A percentile compares a stretch with the other conserved stretches of the same genome.
Evolutionary conservation across 371 early-diverging fungal species (phyloP).

Genomic region (Basidiobolus meristosporus): DNA sequence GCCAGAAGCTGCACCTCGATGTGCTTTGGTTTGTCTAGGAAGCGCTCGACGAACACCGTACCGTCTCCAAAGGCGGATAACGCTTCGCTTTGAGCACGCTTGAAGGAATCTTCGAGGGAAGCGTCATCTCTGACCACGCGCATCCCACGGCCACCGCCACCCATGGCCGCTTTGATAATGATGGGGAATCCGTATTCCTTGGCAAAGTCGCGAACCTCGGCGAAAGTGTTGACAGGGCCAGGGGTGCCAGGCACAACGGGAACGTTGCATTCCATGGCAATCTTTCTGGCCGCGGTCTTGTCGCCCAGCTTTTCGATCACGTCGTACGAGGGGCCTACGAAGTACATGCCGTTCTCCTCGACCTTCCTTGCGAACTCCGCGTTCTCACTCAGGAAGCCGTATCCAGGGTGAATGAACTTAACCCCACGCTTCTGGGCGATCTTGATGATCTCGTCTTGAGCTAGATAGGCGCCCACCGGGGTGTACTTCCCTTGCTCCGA

Average conservation of each 20-base stretch:
- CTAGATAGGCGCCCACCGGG: slow-evolving; percentile 89
- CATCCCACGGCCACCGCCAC: slow-evolving; percentile 97
- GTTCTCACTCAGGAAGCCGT: slow-evolving; percentile 85
- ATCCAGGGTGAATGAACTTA: slow-evolving; percentile 44
- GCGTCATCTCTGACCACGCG: slow-evolving; percentile 59
- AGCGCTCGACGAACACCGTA: slow-evolving; percentile 85
- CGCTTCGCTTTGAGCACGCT: slow-evolving; percentile 72
- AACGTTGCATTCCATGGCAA: slow-evolving; percentile 60
- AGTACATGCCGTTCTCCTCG: slow-evolving; percentile 77
- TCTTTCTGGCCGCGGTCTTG: slow-evolving; percentile 77
- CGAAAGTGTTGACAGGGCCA: slow-evolving; percentile 51
- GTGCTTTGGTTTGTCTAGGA: slow-evolving; percentile 82
- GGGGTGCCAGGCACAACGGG: slow-evolving; percentile 73
- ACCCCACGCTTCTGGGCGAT: slow-evolving; percentile 69
- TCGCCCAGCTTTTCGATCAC: slow-evolving; percentile 82
- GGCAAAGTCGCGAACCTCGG: slow-evolving; percentile 54
- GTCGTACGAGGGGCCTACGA: slow-evolving; percentile 71
- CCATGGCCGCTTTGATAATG: slow-evolving; percentile 94
- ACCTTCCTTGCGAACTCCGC: slow-evolving; percentile 79
- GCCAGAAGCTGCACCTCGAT: slow-evolving; percentile 94
- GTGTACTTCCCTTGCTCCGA: slow-evolving; percentile 57
- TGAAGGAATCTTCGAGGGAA: slow-evolving; percentile 49
- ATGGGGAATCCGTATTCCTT: slow-evolving; percentile 74
- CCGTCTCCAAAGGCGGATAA: slow-evolving; percentile 88
- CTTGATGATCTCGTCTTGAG: slow-evolving; percentile 74